Conservation (phyloP, 208 protist species). For the Leishmania mexicana region DNA sequence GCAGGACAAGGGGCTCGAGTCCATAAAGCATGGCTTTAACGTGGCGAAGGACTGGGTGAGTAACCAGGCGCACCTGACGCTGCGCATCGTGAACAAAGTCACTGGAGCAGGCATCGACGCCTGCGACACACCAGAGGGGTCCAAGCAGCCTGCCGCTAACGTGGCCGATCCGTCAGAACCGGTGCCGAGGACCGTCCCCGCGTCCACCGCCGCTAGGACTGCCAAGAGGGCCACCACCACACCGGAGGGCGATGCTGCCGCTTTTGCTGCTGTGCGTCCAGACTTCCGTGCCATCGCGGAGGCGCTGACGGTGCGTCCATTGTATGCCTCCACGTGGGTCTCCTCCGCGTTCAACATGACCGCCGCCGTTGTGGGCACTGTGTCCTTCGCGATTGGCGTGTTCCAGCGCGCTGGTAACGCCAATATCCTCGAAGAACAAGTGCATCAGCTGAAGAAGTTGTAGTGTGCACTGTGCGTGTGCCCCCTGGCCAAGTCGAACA, state of each 20-base stretch:
- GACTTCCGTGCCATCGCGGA: conserved; percentile 41
- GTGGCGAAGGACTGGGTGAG: conserved; percentile 11
- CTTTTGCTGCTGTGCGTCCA: neutral
- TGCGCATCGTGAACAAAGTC: neutral
- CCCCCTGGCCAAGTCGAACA: neutral
- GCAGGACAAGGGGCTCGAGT: neutral
- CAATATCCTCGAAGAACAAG: conserved; percentile 69
- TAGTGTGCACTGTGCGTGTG: conserved; percentile 3
- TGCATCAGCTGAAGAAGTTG: conserved; percentile 25
- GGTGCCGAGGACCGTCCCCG: neutral
- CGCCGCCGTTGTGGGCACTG: conserved; percentile 36
- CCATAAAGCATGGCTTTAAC: conserved; percentile 14
- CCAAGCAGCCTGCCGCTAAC: neutral
- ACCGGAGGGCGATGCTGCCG: no score
- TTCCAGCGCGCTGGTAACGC: conserved; percentile 75
- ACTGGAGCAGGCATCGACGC: neutral
- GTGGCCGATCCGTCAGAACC: neutral
- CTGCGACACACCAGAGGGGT: neutral
- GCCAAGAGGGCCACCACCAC: neutral
- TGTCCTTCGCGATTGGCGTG: conserved; percentile 57
- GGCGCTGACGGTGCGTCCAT: conserved; percentile 30
- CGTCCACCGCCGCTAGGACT: neutral
- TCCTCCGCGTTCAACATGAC: conserved; percentile 34
- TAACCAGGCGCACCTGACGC: neutral
- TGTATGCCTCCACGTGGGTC: conserved; percentile 34